Conservation (phyloP, 208 protist genomes). For the Trypanosoma theileri region DNA sequence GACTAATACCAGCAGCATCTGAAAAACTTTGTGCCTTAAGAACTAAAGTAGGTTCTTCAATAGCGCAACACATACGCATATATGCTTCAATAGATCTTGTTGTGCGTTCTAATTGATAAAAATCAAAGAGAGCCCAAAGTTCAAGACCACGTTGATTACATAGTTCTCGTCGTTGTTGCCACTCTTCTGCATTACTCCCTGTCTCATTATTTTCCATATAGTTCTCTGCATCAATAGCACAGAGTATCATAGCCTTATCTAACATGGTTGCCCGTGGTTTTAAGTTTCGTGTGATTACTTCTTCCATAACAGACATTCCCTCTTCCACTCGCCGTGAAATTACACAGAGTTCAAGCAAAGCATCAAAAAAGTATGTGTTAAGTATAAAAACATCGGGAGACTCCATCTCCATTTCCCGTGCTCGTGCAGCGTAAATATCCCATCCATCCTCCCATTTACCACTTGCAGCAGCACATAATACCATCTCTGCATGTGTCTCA, state of each 20-base stretch:
- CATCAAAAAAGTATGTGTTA: slow-evolving; percentile 80
- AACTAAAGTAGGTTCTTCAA: slow-evolving; percentile 49
- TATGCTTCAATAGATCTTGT: slow-evolving; percentile 64
- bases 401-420: slow-evolving; percentile 68
- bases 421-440: slow-evolving; percentile 66
- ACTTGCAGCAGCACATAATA: slow-evolving; percentile 83
- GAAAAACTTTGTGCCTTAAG: slow-evolving; percentile 73
- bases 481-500: slow-evolving; percentile 90
- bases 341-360: slow-evolving; percentile 79
- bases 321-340: slow-evolving; percentile 49
- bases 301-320: slow-evolving; percentile 59
- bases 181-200: neutral
- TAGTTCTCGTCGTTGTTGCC: neutral
- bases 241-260: slow-evolving; percentile 66
- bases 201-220: slow-evolving; percentile 13
- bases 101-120: slow-evolving; percentile 71
- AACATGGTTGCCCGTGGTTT: slow-evolving; percentile 72
- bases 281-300: slow-evolving; percentile 72
- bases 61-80: slow-evolving; percentile 66
- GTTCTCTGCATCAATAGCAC: slow-evolving; percentile 57
- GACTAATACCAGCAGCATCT: slow-evolving; percentile 49
- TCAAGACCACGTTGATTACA: slow-evolving; percentile 60
- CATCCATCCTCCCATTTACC: slow-evolving; percentile 84
- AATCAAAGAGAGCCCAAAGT: slow-evolving; percentile 86
- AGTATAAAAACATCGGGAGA: slow-evolving; percentile 47